A percentile compares a stretch with the other conserved stretches of the same genome.
Evolutionary conservation across 768 basidiomycete genomes (phyloP).

Genomic region (Tephrocybe sp.): DNA sequence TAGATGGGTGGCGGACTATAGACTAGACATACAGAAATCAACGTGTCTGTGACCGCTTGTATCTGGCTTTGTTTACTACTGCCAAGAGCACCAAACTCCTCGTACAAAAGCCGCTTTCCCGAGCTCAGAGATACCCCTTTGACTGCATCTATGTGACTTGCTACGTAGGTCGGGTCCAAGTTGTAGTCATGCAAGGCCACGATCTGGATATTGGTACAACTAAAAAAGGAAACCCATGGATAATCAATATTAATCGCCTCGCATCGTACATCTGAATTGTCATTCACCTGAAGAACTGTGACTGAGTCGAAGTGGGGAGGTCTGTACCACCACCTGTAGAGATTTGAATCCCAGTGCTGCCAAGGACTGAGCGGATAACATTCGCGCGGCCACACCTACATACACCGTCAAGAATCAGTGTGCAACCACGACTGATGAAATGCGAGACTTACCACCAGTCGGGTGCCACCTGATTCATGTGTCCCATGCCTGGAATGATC

Average conservation of each 20-base stretch:
- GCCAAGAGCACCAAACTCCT: conserved; percentile 36
- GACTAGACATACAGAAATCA: conserved; percentile 30
- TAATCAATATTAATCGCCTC: too few species aligned
- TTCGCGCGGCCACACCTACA: conserved; percentile 22
- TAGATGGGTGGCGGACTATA: not conserved
- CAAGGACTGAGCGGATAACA: conserved; percentile 24
- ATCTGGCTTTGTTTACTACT: conserved; percentile 37
- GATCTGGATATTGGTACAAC: conserved; percentile 22
- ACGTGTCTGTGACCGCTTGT: conserved; percentile 34
- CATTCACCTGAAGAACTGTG: conserved; percentile 23
- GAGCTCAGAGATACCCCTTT: conserved; percentile 33
- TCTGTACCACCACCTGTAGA: conserved; percentile 26
- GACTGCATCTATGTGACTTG: conserved; percentile 35
- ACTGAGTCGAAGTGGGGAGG: conserved; percentile 23
- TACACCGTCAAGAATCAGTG: not conserved
- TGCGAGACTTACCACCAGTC: conserved; percentile 25
- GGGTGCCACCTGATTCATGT: conserved; percentile 26
- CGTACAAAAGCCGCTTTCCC: conserved; percentile 35
- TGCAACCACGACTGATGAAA: too few species aligned
- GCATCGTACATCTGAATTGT: too few species aligned
- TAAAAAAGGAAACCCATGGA: too few species aligned
- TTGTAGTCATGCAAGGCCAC: conserved; percentile 34
- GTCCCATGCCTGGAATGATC: conserved; percentile 18
- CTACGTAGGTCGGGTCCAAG: conserved; percentile 42
- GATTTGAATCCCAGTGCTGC: conserved; percentile 23